Conservation (phyloP, 208 protist genomes). For the Phytomonas sp. region DNA sequence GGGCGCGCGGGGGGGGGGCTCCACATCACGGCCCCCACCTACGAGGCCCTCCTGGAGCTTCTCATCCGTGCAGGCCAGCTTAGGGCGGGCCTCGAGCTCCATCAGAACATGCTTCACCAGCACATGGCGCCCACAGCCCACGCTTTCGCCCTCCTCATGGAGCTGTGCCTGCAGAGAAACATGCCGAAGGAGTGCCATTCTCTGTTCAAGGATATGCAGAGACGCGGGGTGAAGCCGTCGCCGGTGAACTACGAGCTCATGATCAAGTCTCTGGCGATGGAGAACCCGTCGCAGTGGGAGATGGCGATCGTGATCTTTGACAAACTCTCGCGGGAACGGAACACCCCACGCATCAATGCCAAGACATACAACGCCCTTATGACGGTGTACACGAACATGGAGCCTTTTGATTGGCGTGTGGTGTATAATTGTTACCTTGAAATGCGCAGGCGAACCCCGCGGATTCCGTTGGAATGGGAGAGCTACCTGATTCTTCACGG, state of each 20-base stretch:
- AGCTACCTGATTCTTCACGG: constrained; percentile 70
- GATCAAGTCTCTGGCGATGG: constrained; percentile 52
- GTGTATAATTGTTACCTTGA: constrained; percentile 88
- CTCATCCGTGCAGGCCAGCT: constrained; percentile 68
- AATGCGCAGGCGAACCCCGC: constrained; percentile 48
- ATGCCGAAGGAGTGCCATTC: constrained; percentile 48
- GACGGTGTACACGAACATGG: constrained; percentile 83
- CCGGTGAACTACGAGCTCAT: constrained; percentile 65
- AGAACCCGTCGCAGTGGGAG: constrained; percentile 74
- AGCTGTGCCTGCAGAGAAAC: constrained; percentile 62
- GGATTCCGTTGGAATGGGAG: constrained; percentile 68
- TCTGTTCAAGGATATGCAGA: constrained; percentile 67
- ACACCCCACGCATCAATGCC: constrained; percentile 29
- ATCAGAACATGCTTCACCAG: constrained; percentile 50
- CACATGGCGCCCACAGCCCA: constrained; percentile 55
- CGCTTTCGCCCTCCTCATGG: constrained; percentile 71
- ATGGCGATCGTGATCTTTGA: constrained; percentile 78
- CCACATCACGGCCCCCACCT: constrained; percentile 38
- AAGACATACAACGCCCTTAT: constrained; percentile 82
- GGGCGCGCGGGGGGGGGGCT: constrained; percentile 54
- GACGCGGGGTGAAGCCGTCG: constrained; percentile 44
- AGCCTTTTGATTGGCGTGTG: constrained; percentile 83
- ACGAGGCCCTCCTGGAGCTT: constrained; percentile 52
- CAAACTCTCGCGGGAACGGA: constrained; percentile 44
- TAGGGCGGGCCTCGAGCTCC: constrained; percentile 66